These are phyloP conservation scores for Nemania diffusa DNA, from an alignment of 2,329 filamentous ascomycete genomes.

Conservation along the genomic window DNA sequence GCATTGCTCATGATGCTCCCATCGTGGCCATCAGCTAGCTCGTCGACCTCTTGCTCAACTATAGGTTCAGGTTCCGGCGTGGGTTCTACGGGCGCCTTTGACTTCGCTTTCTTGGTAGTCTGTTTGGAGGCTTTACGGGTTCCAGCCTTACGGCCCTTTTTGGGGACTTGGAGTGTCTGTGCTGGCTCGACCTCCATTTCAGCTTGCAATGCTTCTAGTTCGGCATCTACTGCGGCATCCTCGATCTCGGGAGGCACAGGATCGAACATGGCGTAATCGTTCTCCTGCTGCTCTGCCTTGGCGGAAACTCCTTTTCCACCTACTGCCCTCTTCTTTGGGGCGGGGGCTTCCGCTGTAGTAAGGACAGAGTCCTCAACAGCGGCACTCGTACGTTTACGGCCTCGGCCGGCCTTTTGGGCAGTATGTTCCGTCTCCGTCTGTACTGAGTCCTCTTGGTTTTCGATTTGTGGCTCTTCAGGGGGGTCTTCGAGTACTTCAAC, in stretches of 20 bases:
- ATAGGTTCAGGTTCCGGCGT: constrained; percentile 25
- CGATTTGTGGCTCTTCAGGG: constrained; percentile 19
- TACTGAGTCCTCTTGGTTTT: constrained; percentile 41
- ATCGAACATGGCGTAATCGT: constrained; percentile 64
- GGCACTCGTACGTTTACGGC: constrained; percentile 72
- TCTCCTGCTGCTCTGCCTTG: constrained; percentile 46
- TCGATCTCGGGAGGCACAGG: constrained; percentile 57
- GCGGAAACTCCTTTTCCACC: constrained; percentile 52
- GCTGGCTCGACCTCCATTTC: constrained; percentile 58
- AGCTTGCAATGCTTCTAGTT: constrained; percentile 60
- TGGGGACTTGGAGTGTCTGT: constrained; percentile 59
- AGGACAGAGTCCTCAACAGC: constrained; percentile 62
- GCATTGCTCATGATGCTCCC: constrained; percentile 56
- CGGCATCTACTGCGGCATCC: constrained; percentile 62
- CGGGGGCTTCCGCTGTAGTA: constrained; percentile 58
- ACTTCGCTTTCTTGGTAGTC: constrained; percentile 57
- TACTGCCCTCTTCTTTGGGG: constrained; percentile 68
- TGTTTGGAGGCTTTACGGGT: constrained; percentile 64
- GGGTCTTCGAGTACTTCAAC: constrained; percentile 58
- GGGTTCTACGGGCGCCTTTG: constrained; percentile 45
- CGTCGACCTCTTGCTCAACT: constrained; percentile 42
- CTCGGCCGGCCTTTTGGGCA: constrained; percentile 56
- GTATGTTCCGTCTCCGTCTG: constrained; percentile 46
- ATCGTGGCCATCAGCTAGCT: constrained; percentile 51
- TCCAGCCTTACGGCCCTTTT: constrained; percentile 64